Evolutionary conservation across 805 yeast species (phyloP), one percentile per base, ranked within the genome.

Genomic region (Phaffomyces opuntiae): DNA sequence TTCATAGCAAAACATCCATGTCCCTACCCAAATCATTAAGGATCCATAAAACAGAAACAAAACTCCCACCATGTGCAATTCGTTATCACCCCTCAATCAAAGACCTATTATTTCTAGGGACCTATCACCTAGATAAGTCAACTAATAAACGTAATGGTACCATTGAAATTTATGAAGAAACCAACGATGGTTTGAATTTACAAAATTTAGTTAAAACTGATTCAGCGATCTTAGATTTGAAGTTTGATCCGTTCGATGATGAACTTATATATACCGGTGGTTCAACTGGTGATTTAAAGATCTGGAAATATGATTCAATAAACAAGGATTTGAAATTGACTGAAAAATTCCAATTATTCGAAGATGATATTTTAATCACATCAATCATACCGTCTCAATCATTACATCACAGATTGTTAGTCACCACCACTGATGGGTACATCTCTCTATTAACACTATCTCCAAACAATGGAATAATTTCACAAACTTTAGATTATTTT

Each of bases 11-110:
- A 21, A 29, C 7, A 29, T 29, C 12, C 12, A 29, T 29, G 31
- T 29, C 31, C 12, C 5, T 33, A 25, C 39, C 44, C 16, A 16
- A 13, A 9, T 19, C 48, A 8, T 16, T 16, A 5, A 19, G 44
- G 5, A 37, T 36, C 24, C 44, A 38, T 25, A 45, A 45, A 21
- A 24, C 39, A 1, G 35, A 38, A 1, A 21, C 47, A 24, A 62
- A 67, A 1, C 66, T 80, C 3, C 98, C 98, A 1, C 97, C 98
- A 1, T 93, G 98, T 61, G 82, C 87, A 38, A 62, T 91, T 5
- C 70, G 82, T 34, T 72, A 81, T 9, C 77, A 75, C 43, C 84
- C 85, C 0, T 48, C 56, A 0, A 77, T 79, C 38, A 55, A 63
- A 4, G 54, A 72, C 0, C 57, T 75, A 9, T 51, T 87, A 2